A percentile compares a stretch with the other conserved stretches of the same genome.
Conservation (phyloP, 148 eudicot species). For the Rhododendron molle region DNA sequence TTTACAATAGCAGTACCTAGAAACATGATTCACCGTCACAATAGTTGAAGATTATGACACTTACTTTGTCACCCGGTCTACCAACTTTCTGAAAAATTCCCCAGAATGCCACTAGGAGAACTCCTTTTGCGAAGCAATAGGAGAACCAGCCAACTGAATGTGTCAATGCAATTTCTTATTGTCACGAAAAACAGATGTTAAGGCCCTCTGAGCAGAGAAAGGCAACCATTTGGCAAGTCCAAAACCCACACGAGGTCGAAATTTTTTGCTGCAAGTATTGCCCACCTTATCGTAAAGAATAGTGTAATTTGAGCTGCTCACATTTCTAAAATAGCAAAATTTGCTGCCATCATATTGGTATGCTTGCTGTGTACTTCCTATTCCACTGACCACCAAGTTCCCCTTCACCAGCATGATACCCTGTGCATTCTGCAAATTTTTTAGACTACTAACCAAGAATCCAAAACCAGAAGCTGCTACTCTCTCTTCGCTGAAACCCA, state of each 20-base stretch:
- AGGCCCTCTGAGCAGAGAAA: constrained; percentile 14
- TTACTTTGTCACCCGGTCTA: background rate
- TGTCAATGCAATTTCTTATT: background rate
- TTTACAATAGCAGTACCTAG: background rate
- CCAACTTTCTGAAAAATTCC: background rate
- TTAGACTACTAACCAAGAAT: constrained; percentile 26
- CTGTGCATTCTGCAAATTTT: constrained; percentile 56
- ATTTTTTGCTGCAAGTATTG: constrained; percentile 32
- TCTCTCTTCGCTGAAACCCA: constrained; percentile 47
- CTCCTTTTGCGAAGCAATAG: background rate
- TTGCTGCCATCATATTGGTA: constrained; percentile 37
- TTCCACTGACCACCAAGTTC: constrained; percentile 55
- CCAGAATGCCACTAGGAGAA: background rate
- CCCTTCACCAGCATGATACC: constrained; percentile 58
- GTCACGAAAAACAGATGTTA: background rate
- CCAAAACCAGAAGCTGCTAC: constrained; percentile 11
- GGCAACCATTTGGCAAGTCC: constrained; percentile 10
- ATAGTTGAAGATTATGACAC: background rate
- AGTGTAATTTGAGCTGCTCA: constrained; percentile 75
- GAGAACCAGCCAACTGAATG: constrained; percentile 3
- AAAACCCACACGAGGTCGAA: background rate
- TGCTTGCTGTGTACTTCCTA: constrained; percentile 57
- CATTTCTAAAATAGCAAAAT: constrained; percentile 59
- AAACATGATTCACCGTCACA: background rate
- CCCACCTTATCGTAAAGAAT: constrained; percentile 53